Evolutionary conservation across 768 basidiomycete species (phyloP), one percentile per base, ranked within the genome.

Genomic region (Peribolospora baueri): DNA sequence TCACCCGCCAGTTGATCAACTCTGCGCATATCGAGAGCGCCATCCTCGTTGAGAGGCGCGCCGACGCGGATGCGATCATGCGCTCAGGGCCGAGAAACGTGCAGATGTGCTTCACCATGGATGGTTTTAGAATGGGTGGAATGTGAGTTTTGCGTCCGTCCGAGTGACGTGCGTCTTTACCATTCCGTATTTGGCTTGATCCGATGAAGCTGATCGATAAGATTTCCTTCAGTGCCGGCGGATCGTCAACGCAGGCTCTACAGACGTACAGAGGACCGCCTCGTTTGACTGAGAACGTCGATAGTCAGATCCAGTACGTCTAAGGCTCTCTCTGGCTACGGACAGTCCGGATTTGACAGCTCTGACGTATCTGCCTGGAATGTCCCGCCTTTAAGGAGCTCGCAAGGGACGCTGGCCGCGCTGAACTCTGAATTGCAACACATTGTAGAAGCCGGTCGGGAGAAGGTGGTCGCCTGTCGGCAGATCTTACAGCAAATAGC

Each of bases 1-100:
- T 90, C 2, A 70, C 78, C 39, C 83, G 87, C 52, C 72, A 88
- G 42, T 65, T 98, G 48, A 80, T 97, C 67, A 86, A 87, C 65
- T 70, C 73, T 52, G 68, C 70, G 25, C 69, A 65, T 48, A 83
- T 93, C 51, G 93, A 98, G 66, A 70, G 73, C 11, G 75, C 72
- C 3, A 66, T 86, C 7, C 72, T 97, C 25, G 77, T 81, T 0
- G 63, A 61, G 3, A 75, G 69, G 7, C 84, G 86, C 68, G 64
- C 62, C 0, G 75, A 79, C 43, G 88, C 76, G 1, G 77, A 87
- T 57, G 59, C 69, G 1, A 67, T 74, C 25, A 60, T 63, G 60
- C 57, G 58, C 8, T 42, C 48, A 56, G 40, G 11, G 36, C 56
- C 58, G 4, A 9, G 14, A 5, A 59, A 59, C 52, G 57, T 62